A percentile compares a stretch with the other conserved stretches of the same genome.
These are phyloP conservation scores for Fusarium sp. DNA, from an alignment of 2,329 filamentous ascomycete genomes.

Conservation along the genomic window DNA sequence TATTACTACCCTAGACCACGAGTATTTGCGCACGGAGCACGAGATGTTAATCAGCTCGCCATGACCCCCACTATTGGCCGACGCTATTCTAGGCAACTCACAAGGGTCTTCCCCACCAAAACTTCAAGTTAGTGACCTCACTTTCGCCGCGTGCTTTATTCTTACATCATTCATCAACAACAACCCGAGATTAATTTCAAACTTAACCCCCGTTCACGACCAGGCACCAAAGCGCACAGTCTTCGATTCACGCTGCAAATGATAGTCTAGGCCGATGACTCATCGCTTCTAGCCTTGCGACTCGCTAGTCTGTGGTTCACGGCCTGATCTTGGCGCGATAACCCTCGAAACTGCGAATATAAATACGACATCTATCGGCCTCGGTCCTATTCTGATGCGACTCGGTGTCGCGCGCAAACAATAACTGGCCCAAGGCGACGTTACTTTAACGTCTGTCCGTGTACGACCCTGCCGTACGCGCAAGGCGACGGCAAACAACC, in stretches of 20 bases:
- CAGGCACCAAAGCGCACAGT: slow-evolving; percentile 4
- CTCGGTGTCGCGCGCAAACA: background rate
- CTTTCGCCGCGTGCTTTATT: slow-evolving; percentile 18
- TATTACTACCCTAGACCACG: slow-evolving; percentile 26
- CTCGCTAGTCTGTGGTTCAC: slow-evolving; percentile 13
- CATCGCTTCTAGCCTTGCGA: slow-evolving; percentile 7
- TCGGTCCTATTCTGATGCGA: slow-evolving; percentile 18
- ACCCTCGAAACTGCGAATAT: slow-evolving; percentile 18
- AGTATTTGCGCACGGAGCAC: slow-evolving; percentile 4
- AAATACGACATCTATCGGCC: slow-evolving; percentile 11
- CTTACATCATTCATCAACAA: slow-evolving; percentile 37
- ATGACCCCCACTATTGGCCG: slow-evolving; percentile 15
- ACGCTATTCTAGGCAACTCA: slow-evolving; percentile 18
- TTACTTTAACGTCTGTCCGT: slow-evolving; percentile 9
- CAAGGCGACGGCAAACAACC: slow-evolving; percentile 9
- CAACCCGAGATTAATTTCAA: slow-evolving; percentile 11
- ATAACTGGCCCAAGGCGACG: slow-evolving; percentile 5
- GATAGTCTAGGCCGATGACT: slow-evolving; percentile 22
- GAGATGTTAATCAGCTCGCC: slow-evolving; percentile 20
- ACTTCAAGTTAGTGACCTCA: slow-evolving; percentile 15
- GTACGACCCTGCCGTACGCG: slow-evolving; percentile 19
- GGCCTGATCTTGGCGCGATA: slow-evolving; percentile 7
- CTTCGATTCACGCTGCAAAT: slow-evolving; percentile 15
- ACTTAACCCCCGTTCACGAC: slow-evolving; percentile 17
- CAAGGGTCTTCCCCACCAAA: slow-evolving; percentile 20